These are phyloP conservation scores for Salvia hispanica DNA, from an alignment of 257 asterid genomes.

Conservation along the genomic window DNA sequence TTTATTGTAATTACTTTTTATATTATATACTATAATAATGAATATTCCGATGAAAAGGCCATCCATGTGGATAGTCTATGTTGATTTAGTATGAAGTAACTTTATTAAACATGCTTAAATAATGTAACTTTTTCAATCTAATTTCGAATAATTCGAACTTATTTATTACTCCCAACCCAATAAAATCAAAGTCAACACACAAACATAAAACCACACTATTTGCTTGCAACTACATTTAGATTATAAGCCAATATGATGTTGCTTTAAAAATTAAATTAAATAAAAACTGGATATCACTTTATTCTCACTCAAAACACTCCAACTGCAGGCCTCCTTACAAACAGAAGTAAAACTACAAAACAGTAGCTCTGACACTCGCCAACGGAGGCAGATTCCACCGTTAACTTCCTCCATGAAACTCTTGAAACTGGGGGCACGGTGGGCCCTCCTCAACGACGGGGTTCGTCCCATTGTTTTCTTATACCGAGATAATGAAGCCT, in stretches of 20 bases:
- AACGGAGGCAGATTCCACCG: neutral
- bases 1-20: too few relatives aligned
- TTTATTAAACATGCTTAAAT: neutral
- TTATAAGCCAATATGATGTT: neutral
- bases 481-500: neutral
- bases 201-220: neutral
- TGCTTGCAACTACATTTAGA: neutral
- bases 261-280: neutral
- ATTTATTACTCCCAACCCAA: neutral
- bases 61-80: too few relatives aligned
- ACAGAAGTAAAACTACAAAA: neutral
- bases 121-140: neutral
- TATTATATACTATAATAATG: too few relatives aligned
- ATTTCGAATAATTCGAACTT: neutral
- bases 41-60: too few relatives aligned
- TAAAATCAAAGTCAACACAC: neutral
- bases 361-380: neutral
- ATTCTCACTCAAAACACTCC: neutral
- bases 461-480: neutral
- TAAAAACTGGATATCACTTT: neutral
- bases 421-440: neutral
- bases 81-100: neutral
- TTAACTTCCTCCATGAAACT: neutral
- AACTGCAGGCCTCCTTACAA: slow-evolving; percentile 1
- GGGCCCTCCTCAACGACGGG: neutral